A percentile compares a stretch with the other conserved stretches of the same genome.
Conservation (phyloP, 139 green algal genomes). For the Auxenochlorella protothecoides region DNA sequence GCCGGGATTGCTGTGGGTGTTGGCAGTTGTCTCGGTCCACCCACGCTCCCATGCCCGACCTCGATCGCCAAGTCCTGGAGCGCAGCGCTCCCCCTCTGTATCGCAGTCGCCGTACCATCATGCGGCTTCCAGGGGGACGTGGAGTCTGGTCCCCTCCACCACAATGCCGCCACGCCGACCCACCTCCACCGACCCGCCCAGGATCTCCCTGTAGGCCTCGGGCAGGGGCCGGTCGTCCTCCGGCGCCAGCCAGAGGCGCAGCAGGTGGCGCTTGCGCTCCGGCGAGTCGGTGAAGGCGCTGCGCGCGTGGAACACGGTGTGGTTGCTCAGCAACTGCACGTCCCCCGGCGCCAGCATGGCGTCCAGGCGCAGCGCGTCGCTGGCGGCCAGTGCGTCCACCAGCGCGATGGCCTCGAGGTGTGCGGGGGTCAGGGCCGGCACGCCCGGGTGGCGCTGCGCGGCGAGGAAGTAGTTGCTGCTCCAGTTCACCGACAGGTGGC, state of each 20-base stretch:
- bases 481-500: slow-evolving; percentile 35
- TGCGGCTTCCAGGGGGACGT: slow-evolving; percentile 28
- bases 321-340: slow-evolving; percentile 59
- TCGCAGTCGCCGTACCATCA: too few relatives aligned
- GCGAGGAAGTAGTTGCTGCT: slow-evolving; percentile 33
- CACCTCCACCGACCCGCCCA: slow-evolving; percentile 21
- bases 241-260: slow-evolving; percentile 44
- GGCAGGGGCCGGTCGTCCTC: slow-evolving; percentile 25
- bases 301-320: slow-evolving; percentile 40
- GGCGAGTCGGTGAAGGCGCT: slow-evolving; percentile 29
- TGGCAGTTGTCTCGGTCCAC: too few relatives aligned
- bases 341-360: slow-evolving; percentile 46
- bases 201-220: slow-evolving; percentile 22
- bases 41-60: too few relatives aligned
- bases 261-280: slow-evolving; percentile 33
- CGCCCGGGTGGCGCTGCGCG: slow-evolving; percentile 29
- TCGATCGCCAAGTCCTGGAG: too few relatives aligned
- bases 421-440: slow-evolving; percentile 30
- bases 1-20: too few relatives aligned
- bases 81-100: too few relatives aligned
- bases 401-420: slow-evolving; percentile 26
- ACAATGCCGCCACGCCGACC: slow-evolving; percentile 29
- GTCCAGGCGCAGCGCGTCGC: slow-evolving; percentile 42
- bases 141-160: slow-evolving; percentile 4
- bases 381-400: slow-evolving; percentile 28